These are phyloP conservation scores for Curvularia lunata DNA, from an alignment of 2,329 filamentous ascomycete genomes.

Conservation along the genomic window DNA sequence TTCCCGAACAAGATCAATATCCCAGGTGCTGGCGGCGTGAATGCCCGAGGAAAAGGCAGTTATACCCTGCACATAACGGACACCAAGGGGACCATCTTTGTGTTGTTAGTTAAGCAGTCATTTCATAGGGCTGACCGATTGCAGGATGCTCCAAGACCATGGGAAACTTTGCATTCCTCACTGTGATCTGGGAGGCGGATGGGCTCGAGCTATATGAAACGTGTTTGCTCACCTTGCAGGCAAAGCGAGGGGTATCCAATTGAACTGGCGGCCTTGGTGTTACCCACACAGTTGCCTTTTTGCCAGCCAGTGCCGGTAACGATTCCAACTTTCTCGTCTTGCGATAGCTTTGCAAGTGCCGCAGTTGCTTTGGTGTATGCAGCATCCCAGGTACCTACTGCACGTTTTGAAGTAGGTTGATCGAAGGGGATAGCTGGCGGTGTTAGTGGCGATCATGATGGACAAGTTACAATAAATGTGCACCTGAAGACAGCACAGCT, in stretches of 20 bases:
- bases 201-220: background rate
- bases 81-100: conserved; percentile 49
- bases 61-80: conserved; percentile 47
- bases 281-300: conserved; percentile 46
- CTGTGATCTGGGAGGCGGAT: background rate
- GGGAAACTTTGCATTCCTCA: background rate
- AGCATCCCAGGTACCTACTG: conserved; percentile 45
- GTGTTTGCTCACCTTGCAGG: conserved; percentile 45
- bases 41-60: conserved; percentile 51
- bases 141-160: background rate
- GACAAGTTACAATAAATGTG: background rate
- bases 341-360: conserved; percentile 49
- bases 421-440: conserved; percentile 30
- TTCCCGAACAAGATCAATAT: conserved; percentile 42
- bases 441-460: conserved; percentile 9
- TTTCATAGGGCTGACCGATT: background rate
- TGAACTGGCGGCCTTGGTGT: conserved; percentile 43
- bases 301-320: conserved; percentile 48
- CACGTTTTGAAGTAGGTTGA: conserved; percentile 27
- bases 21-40: conserved; percentile 51
- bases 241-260: conserved; percentile 49
- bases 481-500: conserved; percentile 32
- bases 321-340: conserved; percentile 50
- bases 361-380: conserved; percentile 51
- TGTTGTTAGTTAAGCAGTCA: conserved; percentile 10